These are phyloP conservation scores for Crithidia fasciculata DNA, from an alignment of 208 protist genomes.

Conservation along the genomic window DNA sequence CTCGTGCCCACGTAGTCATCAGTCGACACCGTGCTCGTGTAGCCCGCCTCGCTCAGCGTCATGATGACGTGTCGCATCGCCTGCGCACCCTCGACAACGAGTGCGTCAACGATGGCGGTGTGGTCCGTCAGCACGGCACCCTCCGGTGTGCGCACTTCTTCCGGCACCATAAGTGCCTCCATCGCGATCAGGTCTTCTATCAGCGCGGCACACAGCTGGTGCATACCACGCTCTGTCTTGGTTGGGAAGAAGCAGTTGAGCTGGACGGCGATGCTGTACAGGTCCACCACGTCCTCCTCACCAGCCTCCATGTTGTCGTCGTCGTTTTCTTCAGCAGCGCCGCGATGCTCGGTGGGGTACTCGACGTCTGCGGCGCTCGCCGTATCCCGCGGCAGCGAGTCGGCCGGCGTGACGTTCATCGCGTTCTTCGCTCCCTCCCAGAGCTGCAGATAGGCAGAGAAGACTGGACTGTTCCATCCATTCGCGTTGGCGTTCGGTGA, in stretches of 20 bases:
- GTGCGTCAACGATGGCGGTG: slow-evolving; percentile 22
- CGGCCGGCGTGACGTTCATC: neutral
- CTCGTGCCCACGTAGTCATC: slow-evolving; percentile 12
- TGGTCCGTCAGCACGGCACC: slow-evolving; percentile 22
- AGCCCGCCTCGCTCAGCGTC: slow-evolving; percentile 7
- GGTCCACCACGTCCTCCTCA: slow-evolving; percentile 6
- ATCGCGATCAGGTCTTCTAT: slow-evolving; percentile 36
- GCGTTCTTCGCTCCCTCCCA: neutral
- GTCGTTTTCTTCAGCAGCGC: too few relatives aligned
- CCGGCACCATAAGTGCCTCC: slow-evolving; percentile 20
- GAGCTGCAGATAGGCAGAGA: slow-evolving; percentile 14
- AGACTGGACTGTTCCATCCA: slow-evolving; percentile 13
- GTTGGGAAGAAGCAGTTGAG: slow-evolving; percentile 49
- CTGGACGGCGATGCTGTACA: slow-evolving; percentile 38
- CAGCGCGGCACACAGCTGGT: slow-evolving; percentile 34
- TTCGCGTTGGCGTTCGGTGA: neutral
- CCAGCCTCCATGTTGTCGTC: too few relatives aligned
- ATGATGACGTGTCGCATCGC: slow-evolving; percentile 34
- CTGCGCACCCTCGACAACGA: slow-evolving; percentile 29
- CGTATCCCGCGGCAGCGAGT: neutral
- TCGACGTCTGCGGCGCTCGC: neutral
- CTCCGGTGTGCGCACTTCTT: slow-evolving; percentile 24
- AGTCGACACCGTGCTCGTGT: neutral
- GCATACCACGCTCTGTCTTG: slow-evolving; percentile 37
- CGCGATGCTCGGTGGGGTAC: neutral